Base-by-base conservation (phyloP, 352 stramenopile species). In the Pythium vanterpoolii region DNA sequence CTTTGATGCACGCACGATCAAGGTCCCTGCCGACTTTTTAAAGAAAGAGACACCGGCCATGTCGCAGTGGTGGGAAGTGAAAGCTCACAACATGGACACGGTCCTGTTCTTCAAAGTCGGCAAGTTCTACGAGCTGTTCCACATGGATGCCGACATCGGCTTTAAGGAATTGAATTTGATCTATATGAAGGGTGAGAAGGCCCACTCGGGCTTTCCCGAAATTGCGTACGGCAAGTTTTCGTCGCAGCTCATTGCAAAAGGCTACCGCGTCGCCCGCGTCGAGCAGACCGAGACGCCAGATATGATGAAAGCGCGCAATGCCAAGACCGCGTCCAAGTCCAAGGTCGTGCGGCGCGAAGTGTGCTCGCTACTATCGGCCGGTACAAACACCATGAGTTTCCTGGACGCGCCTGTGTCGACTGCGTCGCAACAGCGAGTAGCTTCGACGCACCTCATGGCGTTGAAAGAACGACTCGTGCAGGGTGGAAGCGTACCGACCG, bases 201-300 rank as follows among this genome's bases (percentile, higher is more conserved):
- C 97, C 6, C 98, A 99, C 77, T 96, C 90, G 1, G 97, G 98
- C 4, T 99, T 99, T 70, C 98, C 98, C 3, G 97, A 99, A 73
- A 96, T 96, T 14, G 96, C 93, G 19, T 99, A 99, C 72, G 96
- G 90, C 5, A 98, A 97, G 60, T 97, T 98, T 70, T 96, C 95
- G 16, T 89, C 92, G 5, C 88, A 93, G 47, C 73, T 99, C 33
- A 95, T 99, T 10, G 76, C 81, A 5, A 96, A 96, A 56, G 97
- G 97, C 14, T 99, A 99, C 66, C 93, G 96, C 27, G 97, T 99
- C 30, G 96, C 96, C 16, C 93, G 97, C 34, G 95, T 99, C 8
- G 98, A 99, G 79, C 98, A 99, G 74, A 99, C 97, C 0, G 98
- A 99, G 81, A 99, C 97, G 0, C 97, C 97, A 8, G 96, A 99